phyloP scores from a whole-genome alignment of 2,329 filamentous ascomycete genomes.

The Aureobasidium subglaciale region DNA sequence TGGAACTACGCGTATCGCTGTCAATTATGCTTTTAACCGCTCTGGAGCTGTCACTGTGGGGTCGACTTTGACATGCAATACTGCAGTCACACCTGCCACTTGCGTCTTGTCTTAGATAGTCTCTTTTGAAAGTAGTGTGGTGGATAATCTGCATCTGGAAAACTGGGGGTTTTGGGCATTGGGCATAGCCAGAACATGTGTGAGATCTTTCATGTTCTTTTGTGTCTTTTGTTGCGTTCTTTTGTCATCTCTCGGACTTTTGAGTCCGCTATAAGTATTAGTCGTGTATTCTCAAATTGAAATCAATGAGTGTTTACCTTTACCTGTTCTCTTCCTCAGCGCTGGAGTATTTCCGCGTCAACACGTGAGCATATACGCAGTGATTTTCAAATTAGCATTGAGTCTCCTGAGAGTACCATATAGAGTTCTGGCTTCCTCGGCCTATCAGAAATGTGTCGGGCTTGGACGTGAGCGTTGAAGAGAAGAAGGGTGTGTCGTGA shows the following conservation, averaged over 20 bases:
- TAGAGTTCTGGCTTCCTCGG: too few relatives aligned
- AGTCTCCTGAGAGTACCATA: too few relatives aligned
- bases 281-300: constrained; percentile 1
- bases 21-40: constrained; percentile 21
- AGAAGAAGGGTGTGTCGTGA: too few relatives aligned
- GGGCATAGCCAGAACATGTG: neutral
- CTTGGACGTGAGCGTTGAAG: too few relatives aligned
- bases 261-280: neutral
- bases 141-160: neutral
- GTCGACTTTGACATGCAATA: constrained; percentile 23
- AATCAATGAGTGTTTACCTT: neutral
- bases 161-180: neutral
- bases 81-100: constrained; percentile 6
- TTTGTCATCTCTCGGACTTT: neutral
- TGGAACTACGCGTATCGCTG: constrained; percentile 18
- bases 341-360: too few relatives aligned
- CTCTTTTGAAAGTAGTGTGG: neutral
- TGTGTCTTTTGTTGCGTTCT: neutral
- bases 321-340: too few relatives aligned
- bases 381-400: too few relatives aligned
- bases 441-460: too few relatives aligned
- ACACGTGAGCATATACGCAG: too few relatives aligned
- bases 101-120: neutral
- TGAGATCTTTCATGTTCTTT: neutral
- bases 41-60: constrained; percentile 19